phyloP scores from a whole-genome alignment of 1,284 basidiomycete species.

The Ceratobasidium sp. region DNA sequence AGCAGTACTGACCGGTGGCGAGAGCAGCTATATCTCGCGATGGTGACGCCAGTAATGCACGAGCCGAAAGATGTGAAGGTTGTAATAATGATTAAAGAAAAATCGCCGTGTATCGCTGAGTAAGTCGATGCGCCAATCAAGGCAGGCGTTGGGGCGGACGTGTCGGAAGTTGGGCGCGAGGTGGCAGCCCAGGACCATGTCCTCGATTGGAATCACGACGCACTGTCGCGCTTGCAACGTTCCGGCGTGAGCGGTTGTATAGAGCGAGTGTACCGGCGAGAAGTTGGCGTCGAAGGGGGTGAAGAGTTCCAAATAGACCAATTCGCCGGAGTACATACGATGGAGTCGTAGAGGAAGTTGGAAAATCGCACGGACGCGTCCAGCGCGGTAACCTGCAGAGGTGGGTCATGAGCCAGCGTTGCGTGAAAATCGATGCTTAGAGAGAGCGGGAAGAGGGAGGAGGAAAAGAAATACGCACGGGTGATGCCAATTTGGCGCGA shows the following conservation, averaged over 20 bases:
- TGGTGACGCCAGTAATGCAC: not conserved
- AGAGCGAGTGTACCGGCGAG: not conserved
- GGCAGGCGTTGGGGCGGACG: not conserved
- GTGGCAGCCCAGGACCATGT: not conserved
- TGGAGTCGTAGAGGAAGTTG: not conserved
- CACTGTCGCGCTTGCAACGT: not conserved
- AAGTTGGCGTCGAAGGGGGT: not conserved
- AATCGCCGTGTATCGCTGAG: not conserved
- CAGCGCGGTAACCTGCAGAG: slow-evolving; percentile 3
- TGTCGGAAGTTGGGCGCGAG: not conserved
- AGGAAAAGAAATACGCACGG: not conserved
- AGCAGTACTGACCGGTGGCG: too few species aligned
- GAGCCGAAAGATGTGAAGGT: not conserved
- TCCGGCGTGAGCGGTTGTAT: not conserved
- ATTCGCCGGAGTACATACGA: not conserved
- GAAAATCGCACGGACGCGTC: not conserved
- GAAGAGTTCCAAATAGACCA: not conserved
- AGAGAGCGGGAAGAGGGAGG: not conserved
- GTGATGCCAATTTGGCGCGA: not conserved
- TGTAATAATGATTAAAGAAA: too few species aligned
- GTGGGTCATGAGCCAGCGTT: too few species aligned
- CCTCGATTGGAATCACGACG: not conserved
- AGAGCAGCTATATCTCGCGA: too few species aligned
- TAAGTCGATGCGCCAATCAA: not conserved
- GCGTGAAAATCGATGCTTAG: too few species aligned